Evolutionary conservation across 805 yeast genomes (phyloP), one percentile per base, ranked within the genome.

Genomic region (Spathaspora girioi): DNA sequence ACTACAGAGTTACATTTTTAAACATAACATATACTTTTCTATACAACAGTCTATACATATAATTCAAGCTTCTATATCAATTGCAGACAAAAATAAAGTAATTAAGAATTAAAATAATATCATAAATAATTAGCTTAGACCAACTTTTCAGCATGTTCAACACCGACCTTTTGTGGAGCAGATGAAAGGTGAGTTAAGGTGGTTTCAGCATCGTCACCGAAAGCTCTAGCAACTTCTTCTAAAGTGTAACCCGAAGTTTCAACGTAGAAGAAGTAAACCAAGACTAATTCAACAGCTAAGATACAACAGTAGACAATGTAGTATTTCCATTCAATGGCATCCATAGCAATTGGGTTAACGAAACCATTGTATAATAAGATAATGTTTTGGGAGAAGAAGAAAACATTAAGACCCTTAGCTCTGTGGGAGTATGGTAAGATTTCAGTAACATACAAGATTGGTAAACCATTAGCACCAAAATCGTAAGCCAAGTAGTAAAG

Each of bases 401-500:
- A 63, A 38, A 74, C 48, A 49, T 65, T 68, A 43, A 71, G 54
- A 44, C 77, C 79, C 60, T 74, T 73, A 19, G 78, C 75, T 56
- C 80, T 62, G 58, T 69, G 67, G 27, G 65, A 56, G 59, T 64
- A 69, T 7, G 73, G 71, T 56, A 69, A 61, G 52, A 67, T 56
- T 57, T 76, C 83, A 41, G 82, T 75, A 48, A 72, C 57, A 59
- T 78, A 79, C 44, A 76, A 58, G 59, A 62, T 71, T 48, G 80
- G 79, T 50, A 77, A 66, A 41, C 81, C 81, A 51, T 76, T 75
- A 69, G 71, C 68, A 77, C 59, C 64, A 46, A 62, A 45, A 52
- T 63, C 58, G 50, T 64, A 64, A 17, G 55, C 50, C 18, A 56
- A 57, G 43, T 59, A 58, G 55, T 50, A 63, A 32, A 65, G 52